Base-by-base conservation (phyloP, 2,329 filamentous ascomycete species). In the Xylariaceae sp. region DNA sequence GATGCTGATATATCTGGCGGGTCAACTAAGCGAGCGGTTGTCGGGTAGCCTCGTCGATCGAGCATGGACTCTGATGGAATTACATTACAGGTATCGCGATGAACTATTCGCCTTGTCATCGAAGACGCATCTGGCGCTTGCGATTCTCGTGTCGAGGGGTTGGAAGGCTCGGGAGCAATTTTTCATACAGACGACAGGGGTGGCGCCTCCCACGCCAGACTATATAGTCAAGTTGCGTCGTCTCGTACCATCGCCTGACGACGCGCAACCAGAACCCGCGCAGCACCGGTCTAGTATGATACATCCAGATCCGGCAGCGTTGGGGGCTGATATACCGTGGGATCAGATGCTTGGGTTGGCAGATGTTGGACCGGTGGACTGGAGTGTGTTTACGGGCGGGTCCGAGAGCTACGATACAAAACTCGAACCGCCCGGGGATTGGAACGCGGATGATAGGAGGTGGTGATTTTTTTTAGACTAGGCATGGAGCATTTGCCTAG, bases 1-100 rank as follows among this genome's bases (percentile, higher is more conserved):
- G 44, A 64, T 80, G 20, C 76, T 81, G 49, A 65, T 74, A 29
- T 79, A 77, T 56, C 68, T 80, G 59, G 72, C 73, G 0, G 75
- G 75, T 4, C 75, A 80, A 55, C 69, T 82, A 11, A 72, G 69
- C 50, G 67, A 71, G 23, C 72, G 74, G 29, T 69, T 67, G 0
- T 66, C 66, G 2, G 78, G 79, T 7, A 61, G 58, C 3, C 63
- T 81, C 8, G 72, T 78, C 7, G 76, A 80, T 36, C 69, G 73
- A 22, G 77, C 73, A 1, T 82, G 79, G 79, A 56, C 52, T 7
- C 63, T 69, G 20, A 62, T 79, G 6, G 67, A 74, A 27, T 61
- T 63, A 6, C 67, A 73, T 3, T 80, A 79, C 57, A 51, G 58
- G 2, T 72, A 70, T 38, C 73, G 80, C 50, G 62, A 69, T 0